Conservation (phyloP, 108 stramenopile genomes). For the Nitzschia sp. region DNA sequence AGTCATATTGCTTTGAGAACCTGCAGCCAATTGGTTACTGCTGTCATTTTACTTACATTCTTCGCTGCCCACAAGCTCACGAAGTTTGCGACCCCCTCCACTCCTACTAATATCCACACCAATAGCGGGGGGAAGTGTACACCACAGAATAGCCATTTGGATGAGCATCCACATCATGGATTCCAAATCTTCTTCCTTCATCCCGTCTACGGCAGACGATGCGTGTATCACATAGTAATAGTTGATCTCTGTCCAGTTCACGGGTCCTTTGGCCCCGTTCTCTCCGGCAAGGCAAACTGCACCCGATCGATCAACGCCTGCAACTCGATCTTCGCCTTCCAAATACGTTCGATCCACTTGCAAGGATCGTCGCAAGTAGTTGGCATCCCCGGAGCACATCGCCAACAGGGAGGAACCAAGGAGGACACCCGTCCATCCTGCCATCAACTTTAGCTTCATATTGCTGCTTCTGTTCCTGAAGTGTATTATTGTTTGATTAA, state of each 20-base stretch:
- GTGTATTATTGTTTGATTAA: no score
- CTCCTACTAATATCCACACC: not conserved
- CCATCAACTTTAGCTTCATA: not conserved
- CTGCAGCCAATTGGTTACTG: no score
- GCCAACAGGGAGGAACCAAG: not conserved
- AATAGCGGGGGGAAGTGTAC: constrained; percentile 12
- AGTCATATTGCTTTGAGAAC: no score
- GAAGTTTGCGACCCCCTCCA: not conserved
- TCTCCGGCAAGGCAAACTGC: constrained; percentile 19
- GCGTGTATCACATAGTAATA: constrained; percentile 36
- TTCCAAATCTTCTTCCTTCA: constrained; percentile 22
- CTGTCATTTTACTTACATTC: constrained; percentile 7
- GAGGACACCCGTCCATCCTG: not conserved
- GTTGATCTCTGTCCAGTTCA: constrained; percentile 19
- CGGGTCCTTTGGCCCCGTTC: not conserved
- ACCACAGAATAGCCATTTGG: constrained; percentile 32
- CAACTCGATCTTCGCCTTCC: constrained; percentile 21
- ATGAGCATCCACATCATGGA: constrained; percentile 22
- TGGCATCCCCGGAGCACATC: not conserved
- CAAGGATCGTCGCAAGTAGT: not conserved
- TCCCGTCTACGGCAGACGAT: not conserved
- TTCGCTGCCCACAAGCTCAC: constrained; percentile 2
- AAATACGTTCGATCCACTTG: not conserved
- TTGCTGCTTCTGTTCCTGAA: no score
- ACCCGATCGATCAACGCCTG: constrained; percentile 13